Conservation (phyloP, 176 grass and related monocot species). For the Bolboschoenus planiculmis region DNA sequence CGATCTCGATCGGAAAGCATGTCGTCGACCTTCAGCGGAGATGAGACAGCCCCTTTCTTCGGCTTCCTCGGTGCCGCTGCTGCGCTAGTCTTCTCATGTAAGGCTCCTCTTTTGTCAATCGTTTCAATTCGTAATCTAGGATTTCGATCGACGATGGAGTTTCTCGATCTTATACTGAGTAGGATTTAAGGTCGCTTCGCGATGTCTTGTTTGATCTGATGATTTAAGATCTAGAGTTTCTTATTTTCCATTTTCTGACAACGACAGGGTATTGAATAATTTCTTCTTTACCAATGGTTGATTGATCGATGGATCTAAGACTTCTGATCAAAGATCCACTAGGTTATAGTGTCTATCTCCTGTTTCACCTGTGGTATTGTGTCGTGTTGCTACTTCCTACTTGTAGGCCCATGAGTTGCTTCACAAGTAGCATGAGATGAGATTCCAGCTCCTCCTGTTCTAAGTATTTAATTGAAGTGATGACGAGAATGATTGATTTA, state of each 20-base stretch:
- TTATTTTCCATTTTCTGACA: background rate
- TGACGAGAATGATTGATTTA: background rate
- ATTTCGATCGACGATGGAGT: background rate
- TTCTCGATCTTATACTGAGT: background rate
- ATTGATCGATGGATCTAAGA: background rate
- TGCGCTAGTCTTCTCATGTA: constrained; percentile 94
- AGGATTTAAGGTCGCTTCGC: background rate
- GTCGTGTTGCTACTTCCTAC: background rate
- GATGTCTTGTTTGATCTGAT: background rate
- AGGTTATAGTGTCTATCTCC: background rate
- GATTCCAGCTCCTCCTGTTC: background rate
- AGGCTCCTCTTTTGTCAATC: background rate
- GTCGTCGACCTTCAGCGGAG: constrained; percentile 87
- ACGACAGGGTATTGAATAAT: background rate
- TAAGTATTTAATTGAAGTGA: background rate
- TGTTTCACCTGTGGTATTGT: background rate
- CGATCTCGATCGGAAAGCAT: constrained; percentile 25
- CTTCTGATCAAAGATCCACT: background rate
- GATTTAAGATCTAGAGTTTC: background rate
- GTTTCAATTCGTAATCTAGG: background rate
- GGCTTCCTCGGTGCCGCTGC: constrained; percentile 96
- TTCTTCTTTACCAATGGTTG: background rate
- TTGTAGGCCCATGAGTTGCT: background rate
- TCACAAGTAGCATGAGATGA: background rate
- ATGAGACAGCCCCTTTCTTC: constrained; percentile 98